Evolutionary conservation across 768 basidiomycete genomes (phyloP).

Genomic region (Rhodotorula babjevae): DNA sequence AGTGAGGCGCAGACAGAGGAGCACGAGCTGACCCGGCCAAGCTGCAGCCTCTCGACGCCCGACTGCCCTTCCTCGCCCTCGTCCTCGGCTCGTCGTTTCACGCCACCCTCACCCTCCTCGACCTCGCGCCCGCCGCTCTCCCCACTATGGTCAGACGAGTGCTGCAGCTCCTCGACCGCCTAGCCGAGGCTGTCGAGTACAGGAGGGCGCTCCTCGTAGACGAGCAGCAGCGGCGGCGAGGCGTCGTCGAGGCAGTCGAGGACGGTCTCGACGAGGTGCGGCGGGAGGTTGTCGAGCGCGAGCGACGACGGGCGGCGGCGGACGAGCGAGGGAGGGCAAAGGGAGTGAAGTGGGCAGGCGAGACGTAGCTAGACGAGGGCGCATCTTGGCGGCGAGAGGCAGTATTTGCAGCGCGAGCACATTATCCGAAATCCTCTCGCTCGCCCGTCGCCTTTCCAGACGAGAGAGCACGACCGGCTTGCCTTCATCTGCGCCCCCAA

Average conservation of each 20-base stretch:
- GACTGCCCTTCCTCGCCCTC: background rate
- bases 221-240: background rate
- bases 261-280: background rate
- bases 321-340: background rate
- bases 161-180: background rate
- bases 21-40: background rate
- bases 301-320: background rate
- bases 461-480: too few relatives aligned
- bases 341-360: background rate
- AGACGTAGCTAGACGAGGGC: background rate
- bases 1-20: fast-evolving
- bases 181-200: background rate
- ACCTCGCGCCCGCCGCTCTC: background rate
- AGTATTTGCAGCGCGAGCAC: background rate
- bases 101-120: background rate
- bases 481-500: too few relatives aligned
- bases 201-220: background rate
- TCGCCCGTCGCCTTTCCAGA: background rate
- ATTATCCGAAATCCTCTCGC: background rate
- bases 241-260: background rate
- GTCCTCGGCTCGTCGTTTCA: background rate
- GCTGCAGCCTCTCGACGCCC: background rate
- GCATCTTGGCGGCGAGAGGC: too few relatives aligned
- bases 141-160: background rate
- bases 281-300: too few relatives aligned